Percentiles rank a stretch among this genome's conserved stretches.
Evolutionary conservation across 306 rosid genomes (phyloP).

Genomic region (Cicer chorassanicum): DNA sequence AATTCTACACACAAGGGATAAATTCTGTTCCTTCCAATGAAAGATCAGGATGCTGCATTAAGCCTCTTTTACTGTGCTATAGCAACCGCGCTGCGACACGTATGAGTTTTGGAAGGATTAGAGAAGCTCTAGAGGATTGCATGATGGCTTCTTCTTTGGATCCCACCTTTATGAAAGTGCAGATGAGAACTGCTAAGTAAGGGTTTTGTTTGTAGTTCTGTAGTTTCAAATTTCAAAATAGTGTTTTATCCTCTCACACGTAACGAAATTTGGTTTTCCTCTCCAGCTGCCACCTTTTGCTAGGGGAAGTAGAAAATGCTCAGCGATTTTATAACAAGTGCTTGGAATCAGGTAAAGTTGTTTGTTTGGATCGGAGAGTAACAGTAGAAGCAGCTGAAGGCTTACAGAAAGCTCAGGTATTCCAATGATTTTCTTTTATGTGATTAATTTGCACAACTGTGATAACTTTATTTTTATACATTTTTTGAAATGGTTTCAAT

Average conservation of each 20-base stretch:
- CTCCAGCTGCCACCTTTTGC: conserved; percentile 83
- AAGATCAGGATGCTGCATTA: conserved; percentile 58
- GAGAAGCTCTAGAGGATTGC: conserved; percentile 86
- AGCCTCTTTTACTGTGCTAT: conserved; percentile 80
- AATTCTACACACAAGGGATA: conserved; percentile 78
- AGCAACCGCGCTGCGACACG: conserved; percentile 91
- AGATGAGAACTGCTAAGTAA: conserved; percentile 84
- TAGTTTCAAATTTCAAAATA: conserved; percentile 31
- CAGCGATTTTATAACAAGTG: conserved; percentile 60
- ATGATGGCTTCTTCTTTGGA: conserved; percentile 68
- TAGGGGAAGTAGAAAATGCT: conserved; percentile 80
- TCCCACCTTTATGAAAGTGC: conserved; percentile 78
- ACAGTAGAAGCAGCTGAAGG: conserved; percentile 88
- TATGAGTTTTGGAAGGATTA: conserved; percentile 76
- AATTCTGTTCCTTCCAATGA: conserved; percentile 69
- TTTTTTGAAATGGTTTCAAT: conserved; percentile 4
- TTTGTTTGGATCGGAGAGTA: conserved; percentile 87
- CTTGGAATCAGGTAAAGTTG: conserved; percentile 61
- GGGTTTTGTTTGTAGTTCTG: conserved; percentile 45
- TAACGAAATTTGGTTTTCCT: conserved; percentile 41
- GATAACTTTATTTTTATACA: conserved; percentile 26
- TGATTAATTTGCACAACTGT: conserved; percentile 21
- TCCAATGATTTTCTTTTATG: conserved; percentile 45
- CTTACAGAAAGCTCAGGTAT: conserved; percentile 83
- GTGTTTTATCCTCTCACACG: background rate